Percentiles rank a stretch among this genome's conserved stretches.
These are phyloP conservation scores for Eucalyptus regnans DNA, from an alignment of 345 rosid genomes.

Conservation along the genomic window DNA sequence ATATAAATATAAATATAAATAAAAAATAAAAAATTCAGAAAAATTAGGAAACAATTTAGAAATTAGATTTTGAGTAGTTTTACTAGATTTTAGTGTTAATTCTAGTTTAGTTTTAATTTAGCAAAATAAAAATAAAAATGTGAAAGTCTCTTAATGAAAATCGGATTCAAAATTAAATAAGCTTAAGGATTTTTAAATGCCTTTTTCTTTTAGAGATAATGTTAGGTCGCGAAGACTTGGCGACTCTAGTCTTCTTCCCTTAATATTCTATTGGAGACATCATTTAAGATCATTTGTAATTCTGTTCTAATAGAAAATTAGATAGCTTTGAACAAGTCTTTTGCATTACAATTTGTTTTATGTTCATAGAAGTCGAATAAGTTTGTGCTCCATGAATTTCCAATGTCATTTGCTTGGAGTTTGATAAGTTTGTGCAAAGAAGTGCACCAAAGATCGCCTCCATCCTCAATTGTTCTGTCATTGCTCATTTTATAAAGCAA, in stretches of 20 bases:
- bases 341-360: not conserved
- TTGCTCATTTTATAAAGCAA: not conserved
- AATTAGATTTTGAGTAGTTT: no score
- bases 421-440: not conserved
- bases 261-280: no score
- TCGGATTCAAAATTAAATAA: no score
- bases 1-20: no score
- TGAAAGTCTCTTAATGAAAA: no score
- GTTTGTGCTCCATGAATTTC: not conserved
- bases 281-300: not conserved
- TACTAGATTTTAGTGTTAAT: no score
- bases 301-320: no score
- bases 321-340: not conserved
- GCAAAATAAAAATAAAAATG: rapidly evolving
- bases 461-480: not conserved
- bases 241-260: not conserved
- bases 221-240: not conserved
- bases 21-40: no score
- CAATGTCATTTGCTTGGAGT: not conserved
- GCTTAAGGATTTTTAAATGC: not conserved
- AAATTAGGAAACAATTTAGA: no score
- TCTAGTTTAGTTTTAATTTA: no score
- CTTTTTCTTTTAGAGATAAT: no score
- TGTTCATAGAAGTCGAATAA: not conserved
- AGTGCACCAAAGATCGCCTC: not conserved